Conservation (phyloP, 2,329 filamentous ascomycete species). For the Apiospora aurea region DNA sequence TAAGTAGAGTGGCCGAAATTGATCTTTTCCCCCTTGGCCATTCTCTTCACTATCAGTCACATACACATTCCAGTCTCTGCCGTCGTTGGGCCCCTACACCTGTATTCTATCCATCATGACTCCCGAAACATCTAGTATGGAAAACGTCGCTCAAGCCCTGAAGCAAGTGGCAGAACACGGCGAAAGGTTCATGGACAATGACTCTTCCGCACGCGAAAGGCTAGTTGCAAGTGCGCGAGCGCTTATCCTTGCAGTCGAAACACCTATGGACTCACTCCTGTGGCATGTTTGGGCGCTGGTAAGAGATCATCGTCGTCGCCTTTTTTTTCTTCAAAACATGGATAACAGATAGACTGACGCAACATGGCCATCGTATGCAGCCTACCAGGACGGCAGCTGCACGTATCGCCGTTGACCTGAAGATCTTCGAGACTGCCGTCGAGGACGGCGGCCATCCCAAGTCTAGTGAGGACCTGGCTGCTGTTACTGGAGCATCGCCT, state of each 20-base stretch:
- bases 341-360: not conserved
- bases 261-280: conserved; percentile 29
- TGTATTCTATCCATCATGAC: conserved; percentile 27
- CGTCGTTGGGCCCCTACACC: too few relatives aligned
- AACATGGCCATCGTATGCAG: conserved; percentile 12
- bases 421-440: conserved; percentile 32
- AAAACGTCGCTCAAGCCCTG: conserved; percentile 1
- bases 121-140: not conserved
- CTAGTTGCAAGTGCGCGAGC: conserved; percentile 28
- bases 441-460: conserved; percentile 28
- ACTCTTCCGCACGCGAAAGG: conserved; percentile 25
- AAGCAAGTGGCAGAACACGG: conserved; percentile 23
- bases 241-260: conserved; percentile 29
- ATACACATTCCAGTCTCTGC: too few relatives aligned
- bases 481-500: conserved; percentile 29
- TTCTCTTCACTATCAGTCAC: too few relatives aligned
- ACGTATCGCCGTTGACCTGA: conserved; percentile 32
- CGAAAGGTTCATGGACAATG: conserved; percentile 24
- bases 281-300: conserved; percentile 30
- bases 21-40: too few relatives aligned
- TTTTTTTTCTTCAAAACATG: not conserved
- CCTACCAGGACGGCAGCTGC: conserved; percentile 31
- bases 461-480: conserved; percentile 29
- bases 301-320: not conserved
- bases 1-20: too few relatives aligned